Conservation (phyloP, 2,329 filamentous ascomycete species). For the Diaporthe ampelina region DNA sequence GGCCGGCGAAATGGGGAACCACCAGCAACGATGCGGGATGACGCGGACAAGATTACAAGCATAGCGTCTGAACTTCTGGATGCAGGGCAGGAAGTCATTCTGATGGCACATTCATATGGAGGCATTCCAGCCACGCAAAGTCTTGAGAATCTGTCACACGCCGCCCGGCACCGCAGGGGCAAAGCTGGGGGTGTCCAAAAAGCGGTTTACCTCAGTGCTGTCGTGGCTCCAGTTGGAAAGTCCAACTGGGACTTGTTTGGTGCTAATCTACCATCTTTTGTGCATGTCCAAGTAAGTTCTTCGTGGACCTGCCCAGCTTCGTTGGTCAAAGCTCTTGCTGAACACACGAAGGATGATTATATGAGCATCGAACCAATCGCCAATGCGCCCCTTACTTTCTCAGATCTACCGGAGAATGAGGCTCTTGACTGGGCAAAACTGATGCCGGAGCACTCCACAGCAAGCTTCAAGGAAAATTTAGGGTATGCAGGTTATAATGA, state of each 20-base stretch:
- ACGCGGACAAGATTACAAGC: constrained; percentile 15
- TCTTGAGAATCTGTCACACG: constrained; percentile 11
- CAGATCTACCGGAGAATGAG: constrained; percentile 11
- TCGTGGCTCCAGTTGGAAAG: constrained; percentile 18
- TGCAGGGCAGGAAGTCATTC: constrained; percentile 7
- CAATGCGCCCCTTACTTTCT: constrained; percentile 16
- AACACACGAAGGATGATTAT: constrained; percentile 23
- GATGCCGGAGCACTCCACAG: constrained; percentile 16
- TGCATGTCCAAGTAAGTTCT: constrained; percentile 21
- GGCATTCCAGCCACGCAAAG: constrained; percentile 21
- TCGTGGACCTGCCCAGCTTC: constrained; percentile 6
- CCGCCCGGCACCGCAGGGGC: not conserved
- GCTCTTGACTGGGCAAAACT: constrained; percentile 18
- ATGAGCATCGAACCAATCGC: constrained; percentile 22
- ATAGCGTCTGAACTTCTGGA: constrained; percentile 10
- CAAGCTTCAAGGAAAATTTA: constrained; percentile 14
- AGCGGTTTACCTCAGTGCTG: constrained; percentile 13
- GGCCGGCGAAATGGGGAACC: constrained; percentile 4
- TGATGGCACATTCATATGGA: constrained; percentile 20
- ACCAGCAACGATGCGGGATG: constrained; percentile 14
- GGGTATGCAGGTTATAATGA: constrained; percentile 12
- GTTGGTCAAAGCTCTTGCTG: constrained; percentile 14
- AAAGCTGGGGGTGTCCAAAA: constrained; percentile 6
- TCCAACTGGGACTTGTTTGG: constrained; percentile 16
- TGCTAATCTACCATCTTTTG: constrained; percentile 17